Percentiles rank a stretch among this genome's conserved stretches.
Conservation (phyloP, 2,329 filamentous ascomycete genomes). For the Sporothrix sp. region DNA sequence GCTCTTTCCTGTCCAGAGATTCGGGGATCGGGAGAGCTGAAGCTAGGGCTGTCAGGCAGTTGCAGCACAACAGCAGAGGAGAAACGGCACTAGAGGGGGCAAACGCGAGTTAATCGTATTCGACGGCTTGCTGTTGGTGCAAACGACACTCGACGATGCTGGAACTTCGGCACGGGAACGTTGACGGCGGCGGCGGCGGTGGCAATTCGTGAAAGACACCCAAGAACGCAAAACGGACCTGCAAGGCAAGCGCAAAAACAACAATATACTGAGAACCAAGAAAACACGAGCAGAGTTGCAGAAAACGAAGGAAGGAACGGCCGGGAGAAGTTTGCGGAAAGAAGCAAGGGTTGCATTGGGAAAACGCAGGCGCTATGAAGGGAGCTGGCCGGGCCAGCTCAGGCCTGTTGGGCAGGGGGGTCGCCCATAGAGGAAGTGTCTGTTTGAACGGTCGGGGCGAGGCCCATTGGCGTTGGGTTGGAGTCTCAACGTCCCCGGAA, state of each 20-base stretch:
- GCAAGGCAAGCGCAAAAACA: background rate
- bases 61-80: background rate
- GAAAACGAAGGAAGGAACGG: background rate
- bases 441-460: too few species aligned
- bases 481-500: too few species aligned
- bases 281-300: background rate
- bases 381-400: background rate
- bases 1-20: background rate
- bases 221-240: background rate
- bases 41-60: background rate
- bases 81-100: constrained; percentile 4
- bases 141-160: background rate
- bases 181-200: background rate
- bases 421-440: too few species aligned
- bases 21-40: constrained; percentile 3
- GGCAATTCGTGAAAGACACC: background rate
- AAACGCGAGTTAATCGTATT: background rate
- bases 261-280: background rate
- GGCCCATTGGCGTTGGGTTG: too few species aligned
- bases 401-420: constrained; percentile 1
- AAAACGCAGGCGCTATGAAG: background rate
- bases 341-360: constrained; percentile 2
- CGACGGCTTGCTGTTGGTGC: background rate
- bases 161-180: background rate
- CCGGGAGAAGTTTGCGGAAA: background rate